A percentile compares a stretch with the other conserved stretches of the same genome.
Conservation (phyloP, 352 stramenopile species). For the Aphanomyces stellatus region DNA sequence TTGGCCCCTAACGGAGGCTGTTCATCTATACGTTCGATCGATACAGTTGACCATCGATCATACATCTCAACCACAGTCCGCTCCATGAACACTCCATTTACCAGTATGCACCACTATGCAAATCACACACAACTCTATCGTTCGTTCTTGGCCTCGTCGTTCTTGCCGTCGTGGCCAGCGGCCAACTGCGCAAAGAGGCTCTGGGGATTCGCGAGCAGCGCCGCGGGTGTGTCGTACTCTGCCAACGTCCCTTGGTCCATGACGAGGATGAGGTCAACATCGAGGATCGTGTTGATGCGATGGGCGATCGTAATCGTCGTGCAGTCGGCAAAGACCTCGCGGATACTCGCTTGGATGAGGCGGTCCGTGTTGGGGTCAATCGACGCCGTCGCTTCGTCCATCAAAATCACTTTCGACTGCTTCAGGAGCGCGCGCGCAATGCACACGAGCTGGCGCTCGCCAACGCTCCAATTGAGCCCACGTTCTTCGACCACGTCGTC, state of each 20-base stretch:
- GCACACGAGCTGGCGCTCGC: slow-evolving; percentile 28
- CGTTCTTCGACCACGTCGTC: slow-evolving; percentile 50
- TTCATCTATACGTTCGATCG: no score
- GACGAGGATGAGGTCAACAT: slow-evolving; percentile 81
- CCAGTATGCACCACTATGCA: no score
- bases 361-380: slow-evolving; percentile 37
- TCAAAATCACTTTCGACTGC: slow-evolving; percentile 27
- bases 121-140: no score
- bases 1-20: no score
- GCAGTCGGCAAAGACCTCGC: slow-evolving; percentile 67
- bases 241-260: slow-evolving; percentile 74
- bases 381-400: slow-evolving; percentile 40
- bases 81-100: no score
- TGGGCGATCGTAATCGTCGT: slow-evolving; percentile 93
- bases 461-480: slow-evolving; percentile 20
- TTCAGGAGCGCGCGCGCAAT: slow-evolving; percentile 28
- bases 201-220: slow-evolving; percentile 53
- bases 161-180: no score
- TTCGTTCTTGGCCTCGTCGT: no score
- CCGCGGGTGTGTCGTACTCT: slow-evolving; percentile 82
- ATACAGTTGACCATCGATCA: no score
- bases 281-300: slow-evolving; percentile 86
- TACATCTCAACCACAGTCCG: no score
- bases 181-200: slow-evolving; percentile 47
- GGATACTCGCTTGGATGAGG: slow-evolving; percentile 48